These are phyloP conservation scores for Cornus controversa DNA, from an alignment of 148 eudicot genomes.

Conservation along the genomic window DNA sequence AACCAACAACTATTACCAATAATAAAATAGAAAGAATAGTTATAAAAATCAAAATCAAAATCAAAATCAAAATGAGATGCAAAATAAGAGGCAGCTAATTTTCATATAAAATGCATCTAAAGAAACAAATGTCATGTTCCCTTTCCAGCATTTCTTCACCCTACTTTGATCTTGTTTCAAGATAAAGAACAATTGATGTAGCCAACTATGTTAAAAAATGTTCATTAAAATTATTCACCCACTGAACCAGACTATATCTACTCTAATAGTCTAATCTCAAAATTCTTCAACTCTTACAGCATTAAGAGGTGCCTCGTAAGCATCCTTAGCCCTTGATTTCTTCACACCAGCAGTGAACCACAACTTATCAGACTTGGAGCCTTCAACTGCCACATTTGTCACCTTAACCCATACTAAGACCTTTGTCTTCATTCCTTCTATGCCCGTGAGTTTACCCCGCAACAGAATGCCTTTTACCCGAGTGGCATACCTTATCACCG, in stretches of 20 bases:
- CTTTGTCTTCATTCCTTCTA: slow-evolving; percentile 93
- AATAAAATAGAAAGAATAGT: no score
- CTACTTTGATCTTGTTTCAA: no score
- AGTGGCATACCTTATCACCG: slow-evolving; percentile 62
- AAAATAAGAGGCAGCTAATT: no score
- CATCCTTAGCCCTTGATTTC: slow-evolving; percentile 64
- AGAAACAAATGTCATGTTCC: no score
- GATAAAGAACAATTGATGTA: not conserved
- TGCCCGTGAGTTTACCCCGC: slow-evolving; percentile 68
- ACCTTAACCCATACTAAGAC: slow-evolving; percentile 89
- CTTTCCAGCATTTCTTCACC: no score
- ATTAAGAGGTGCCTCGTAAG: slow-evolving; percentile 54
- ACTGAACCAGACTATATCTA: not conserved
- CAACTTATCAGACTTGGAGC: slow-evolving; percentile 70
- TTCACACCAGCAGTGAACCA: slow-evolving; percentile 84
- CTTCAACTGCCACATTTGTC: slow-evolving; percentile 67
- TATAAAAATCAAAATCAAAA: no score
- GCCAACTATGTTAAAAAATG: not conserved
- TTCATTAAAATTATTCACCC: not conserved
- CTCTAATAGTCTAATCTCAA: slow-evolving; percentile 27
- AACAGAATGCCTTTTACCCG: slow-evolving; percentile 67
- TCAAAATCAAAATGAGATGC: no score
- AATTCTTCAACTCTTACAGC: slow-evolving; percentile 59
- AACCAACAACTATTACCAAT: no score
- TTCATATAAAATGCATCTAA: no score